Conservation (phyloP, 352 stramenopile species). For the Globisporangium paddicum region DNA sequence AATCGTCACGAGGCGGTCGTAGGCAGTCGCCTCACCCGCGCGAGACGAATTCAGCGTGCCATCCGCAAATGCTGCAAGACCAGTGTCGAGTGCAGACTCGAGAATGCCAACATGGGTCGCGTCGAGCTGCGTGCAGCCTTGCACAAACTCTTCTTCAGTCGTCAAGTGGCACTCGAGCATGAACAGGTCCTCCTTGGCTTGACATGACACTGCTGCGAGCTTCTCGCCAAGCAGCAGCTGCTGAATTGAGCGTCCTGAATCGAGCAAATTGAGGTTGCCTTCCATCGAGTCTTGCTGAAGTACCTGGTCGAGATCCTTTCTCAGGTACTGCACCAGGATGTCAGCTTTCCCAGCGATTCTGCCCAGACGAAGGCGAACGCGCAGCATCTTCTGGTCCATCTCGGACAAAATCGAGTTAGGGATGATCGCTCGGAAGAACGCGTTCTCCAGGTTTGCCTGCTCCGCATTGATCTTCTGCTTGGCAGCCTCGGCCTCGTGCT, state of each 20-base stretch:
- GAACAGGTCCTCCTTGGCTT: constrained; percentile 68
- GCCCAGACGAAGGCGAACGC: constrained; percentile 56
- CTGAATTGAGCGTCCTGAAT: constrained; percentile 37
- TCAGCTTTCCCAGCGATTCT: constrained; percentile 65
- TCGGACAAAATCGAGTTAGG: constrained; percentile 72
- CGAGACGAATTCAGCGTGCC: constrained; percentile 44
- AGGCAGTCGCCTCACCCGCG: constrained; percentile 33
- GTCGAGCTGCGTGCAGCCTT: constrained; percentile 41
- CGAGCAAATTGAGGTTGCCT: constrained; percentile 16
- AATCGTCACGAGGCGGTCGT: constrained; percentile 47
- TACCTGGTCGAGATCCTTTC: constrained; percentile 53
- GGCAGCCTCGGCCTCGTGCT: constrained; percentile 62
- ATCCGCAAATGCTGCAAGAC: constrained; percentile 49
- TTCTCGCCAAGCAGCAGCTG: constrained; percentile 59
- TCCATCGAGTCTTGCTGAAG: constrained; percentile 39
- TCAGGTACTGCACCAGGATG: constrained; percentile 61
- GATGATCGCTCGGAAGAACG: constrained; percentile 60
- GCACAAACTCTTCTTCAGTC: constrained; percentile 54
- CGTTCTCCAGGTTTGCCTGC: constrained; percentile 59
- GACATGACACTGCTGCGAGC: constrained; percentile 47
- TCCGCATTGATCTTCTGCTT: constrained; percentile 68
- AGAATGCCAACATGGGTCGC: constrained; percentile 32
- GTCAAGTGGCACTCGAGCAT: constrained; percentile 71
- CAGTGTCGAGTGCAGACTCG: constrained; percentile 53
- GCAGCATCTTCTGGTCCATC: constrained; percentile 67